phyloP scores from a whole-genome alignment of 345 rosid genomes.

The Erucastrum elatum region DNA sequence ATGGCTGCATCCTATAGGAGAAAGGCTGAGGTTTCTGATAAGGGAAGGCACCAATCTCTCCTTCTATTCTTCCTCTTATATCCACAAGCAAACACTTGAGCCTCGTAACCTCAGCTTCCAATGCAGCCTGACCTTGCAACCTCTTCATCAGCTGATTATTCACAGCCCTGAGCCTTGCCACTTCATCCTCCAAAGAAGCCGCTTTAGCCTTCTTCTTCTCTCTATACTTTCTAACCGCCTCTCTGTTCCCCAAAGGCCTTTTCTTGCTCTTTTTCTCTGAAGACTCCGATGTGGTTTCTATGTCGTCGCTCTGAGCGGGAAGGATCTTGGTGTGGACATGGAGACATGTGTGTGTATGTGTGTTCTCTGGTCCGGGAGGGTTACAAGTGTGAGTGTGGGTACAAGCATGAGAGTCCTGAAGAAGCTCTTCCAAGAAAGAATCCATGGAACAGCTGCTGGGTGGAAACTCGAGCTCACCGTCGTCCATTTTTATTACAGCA shows the following conservation, averaged over 20 bases:
- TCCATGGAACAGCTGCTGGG: constrained; percentile 70
- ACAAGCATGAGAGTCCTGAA: constrained; percentile 75
- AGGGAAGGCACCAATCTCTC: constrained; percentile 93
- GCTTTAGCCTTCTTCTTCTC: constrained; percentile 94
- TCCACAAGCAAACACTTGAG: constrained; percentile 97
- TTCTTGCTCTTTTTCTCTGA: constrained; percentile 59
- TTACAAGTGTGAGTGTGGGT: constrained; percentile 95
- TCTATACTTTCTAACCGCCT: constrained; percentile 92
- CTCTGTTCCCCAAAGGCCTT: constrained; percentile 75
- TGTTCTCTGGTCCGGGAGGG: constrained; percentile 91
- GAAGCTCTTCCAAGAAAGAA: constrained; percentile 60
- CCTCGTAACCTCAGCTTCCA: constrained; percentile 88
- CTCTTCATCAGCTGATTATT: constrained; percentile 85
- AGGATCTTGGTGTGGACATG: constrained; percentile 90
- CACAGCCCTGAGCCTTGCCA: constrained; percentile 56
- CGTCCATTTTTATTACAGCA: constrained; percentile 55
- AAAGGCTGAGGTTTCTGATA: constrained; percentile 63
- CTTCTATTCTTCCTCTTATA: constrained; percentile 88
- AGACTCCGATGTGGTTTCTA: constrained; percentile 62
- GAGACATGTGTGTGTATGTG: constrained; percentile 88
- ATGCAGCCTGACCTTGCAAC: constrained; percentile 82
- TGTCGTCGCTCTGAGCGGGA: constrained; percentile 56
- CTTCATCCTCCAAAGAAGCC: constrained; percentile 93
- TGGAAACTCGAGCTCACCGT: constrained; percentile 59
- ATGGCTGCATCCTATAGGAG: constrained; percentile 61